phyloP scores from a whole-genome alignment of 768 basidiomycete species.

The Trametes villosa region DNA sequence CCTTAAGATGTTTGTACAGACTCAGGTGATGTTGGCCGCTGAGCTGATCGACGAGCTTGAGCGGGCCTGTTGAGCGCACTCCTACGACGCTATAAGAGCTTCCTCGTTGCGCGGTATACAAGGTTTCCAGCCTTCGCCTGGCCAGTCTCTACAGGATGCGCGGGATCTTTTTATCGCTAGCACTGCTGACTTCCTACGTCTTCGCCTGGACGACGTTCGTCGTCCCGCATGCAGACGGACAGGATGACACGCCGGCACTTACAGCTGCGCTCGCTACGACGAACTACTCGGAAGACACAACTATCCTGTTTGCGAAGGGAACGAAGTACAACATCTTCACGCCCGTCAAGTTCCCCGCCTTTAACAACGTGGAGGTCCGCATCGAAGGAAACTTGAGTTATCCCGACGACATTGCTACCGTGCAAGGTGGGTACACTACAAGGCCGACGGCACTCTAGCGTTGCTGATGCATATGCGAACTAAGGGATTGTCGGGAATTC shows the following conservation, averaged over 20 bases:
- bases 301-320: conserved; percentile 60
- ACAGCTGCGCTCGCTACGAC: conserved; percentile 44
- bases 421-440: conserved; percentile 54
- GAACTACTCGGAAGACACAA: conserved; percentile 41
- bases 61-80: too few species aligned
- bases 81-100: too few species aligned
- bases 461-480: neutral
- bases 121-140: too few species aligned
- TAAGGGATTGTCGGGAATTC: conserved; percentile 43
- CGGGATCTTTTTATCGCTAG: neutral
- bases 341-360: conserved; percentile 55
- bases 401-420: conserved; percentile 51
- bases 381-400: conserved; percentile 64
- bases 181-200: conserved; percentile 17
- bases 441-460: neutral
- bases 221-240: conserved; percentile 51
- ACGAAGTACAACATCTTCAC: conserved; percentile 65
- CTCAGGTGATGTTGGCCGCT: too few species aligned
- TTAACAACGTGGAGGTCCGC: conserved; percentile 60
- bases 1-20: too few species aligned
- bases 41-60: too few species aligned
- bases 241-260: conserved; percentile 57
- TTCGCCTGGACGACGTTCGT: conserved; percentile 52
- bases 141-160: too few species aligned
- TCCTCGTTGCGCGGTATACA: too few species aligned